Evolutionary conservation across 2,329 filamentous ascomycete genomes (phyloP).

Genomic region (Xylariales sp.): DNA sequence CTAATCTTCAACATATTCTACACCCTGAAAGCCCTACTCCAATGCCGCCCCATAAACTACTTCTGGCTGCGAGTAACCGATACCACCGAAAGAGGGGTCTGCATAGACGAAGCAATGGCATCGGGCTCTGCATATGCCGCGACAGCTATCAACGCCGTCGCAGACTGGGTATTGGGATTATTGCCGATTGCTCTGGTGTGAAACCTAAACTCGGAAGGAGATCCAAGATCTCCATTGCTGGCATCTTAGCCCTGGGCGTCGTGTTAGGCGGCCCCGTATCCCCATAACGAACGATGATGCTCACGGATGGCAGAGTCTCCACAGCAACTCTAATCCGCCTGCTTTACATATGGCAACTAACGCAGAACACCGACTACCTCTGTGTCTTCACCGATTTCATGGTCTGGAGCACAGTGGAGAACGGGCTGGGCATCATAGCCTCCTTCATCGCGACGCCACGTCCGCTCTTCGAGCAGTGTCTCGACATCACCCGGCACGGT

Average conservation of each 20-base stretch:
- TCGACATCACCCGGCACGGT: slow-evolving; percentile 6
- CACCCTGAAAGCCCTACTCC: slow-evolving; percentile 32
- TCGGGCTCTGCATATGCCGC: slow-evolving; percentile 30
- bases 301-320: slow-evolving; percentile 26
- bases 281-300: no score
- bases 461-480: slow-evolving; percentile 26
- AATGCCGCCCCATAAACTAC: slow-evolving; percentile 32
- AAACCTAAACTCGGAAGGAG: slow-evolving; percentile 29
- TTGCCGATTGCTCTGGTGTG: slow-evolving; percentile 32
- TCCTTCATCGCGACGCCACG: slow-evolving; percentile 33
- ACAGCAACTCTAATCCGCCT: slow-evolving; percentile 38
- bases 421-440: slow-evolving; percentile 34
- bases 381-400: slow-evolving; percentile 37
- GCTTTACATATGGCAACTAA: slow-evolving; percentile 34
- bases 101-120: slow-evolving; percentile 25
- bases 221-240: slow-evolving; percentile 29
- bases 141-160: slow-evolving; percentile 26
- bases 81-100: slow-evolving; percentile 23
- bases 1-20: slow-evolving; percentile 30
- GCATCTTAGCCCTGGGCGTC: slow-evolving; percentile 28
- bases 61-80: slow-evolving; percentile 33
- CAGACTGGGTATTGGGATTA: slow-evolving; percentile 32
- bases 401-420: slow-evolving; percentile 41
- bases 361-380: slow-evolving; percentile 30
- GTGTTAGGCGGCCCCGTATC: no score